Conservation (phyloP, 305 asterid species). For the Fraxinus latifolia region DNA sequence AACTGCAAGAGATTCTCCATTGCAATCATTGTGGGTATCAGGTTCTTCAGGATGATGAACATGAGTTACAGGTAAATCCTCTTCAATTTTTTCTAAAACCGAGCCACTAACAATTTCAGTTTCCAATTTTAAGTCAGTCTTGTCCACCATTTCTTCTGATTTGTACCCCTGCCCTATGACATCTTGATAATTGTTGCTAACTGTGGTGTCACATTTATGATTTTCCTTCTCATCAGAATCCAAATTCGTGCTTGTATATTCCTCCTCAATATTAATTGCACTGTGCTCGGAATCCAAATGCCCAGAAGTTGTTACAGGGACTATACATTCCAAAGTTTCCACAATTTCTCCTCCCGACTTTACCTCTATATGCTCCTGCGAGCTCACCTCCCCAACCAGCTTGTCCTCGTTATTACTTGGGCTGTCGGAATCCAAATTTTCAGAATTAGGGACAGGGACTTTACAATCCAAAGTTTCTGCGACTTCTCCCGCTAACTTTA, state of each 20-base stretch:
- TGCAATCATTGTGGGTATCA: conserved; percentile 22
- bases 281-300: conserved; percentile 29
- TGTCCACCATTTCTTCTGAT: conserved; percentile 24
- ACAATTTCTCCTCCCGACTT: conserved; percentile 7
- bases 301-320: conserved; percentile 23
- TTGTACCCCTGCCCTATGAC: conserved; percentile 30
- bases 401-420: background rate
- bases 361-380: conserved; percentile 24
- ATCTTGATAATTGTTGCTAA: conserved; percentile 22
- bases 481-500: background rate
- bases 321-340: conserved; percentile 25
- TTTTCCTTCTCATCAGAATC: conserved; percentile 26
- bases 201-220: conserved; percentile 21
- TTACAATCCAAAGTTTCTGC: conserved; percentile 22
- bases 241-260: conserved; percentile 23
- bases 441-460: background rate
- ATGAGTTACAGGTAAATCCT: conserved; percentile 26
- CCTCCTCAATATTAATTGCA: conserved; percentile 24
- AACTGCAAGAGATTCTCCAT: conserved; percentile 28
- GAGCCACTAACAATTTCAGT: conserved; percentile 19
- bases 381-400: conserved; percentile 19
- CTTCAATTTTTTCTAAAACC: conserved; percentile 26
- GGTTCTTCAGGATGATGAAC: conserved; percentile 32
- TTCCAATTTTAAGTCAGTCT: conserved; percentile 24
- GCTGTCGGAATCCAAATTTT: background rate